These are phyloP conservation scores for Clarireedia monteithiana DNA, from an alignment of 2,329 filamentous ascomycete species.

Conservation along the genomic window DNA sequence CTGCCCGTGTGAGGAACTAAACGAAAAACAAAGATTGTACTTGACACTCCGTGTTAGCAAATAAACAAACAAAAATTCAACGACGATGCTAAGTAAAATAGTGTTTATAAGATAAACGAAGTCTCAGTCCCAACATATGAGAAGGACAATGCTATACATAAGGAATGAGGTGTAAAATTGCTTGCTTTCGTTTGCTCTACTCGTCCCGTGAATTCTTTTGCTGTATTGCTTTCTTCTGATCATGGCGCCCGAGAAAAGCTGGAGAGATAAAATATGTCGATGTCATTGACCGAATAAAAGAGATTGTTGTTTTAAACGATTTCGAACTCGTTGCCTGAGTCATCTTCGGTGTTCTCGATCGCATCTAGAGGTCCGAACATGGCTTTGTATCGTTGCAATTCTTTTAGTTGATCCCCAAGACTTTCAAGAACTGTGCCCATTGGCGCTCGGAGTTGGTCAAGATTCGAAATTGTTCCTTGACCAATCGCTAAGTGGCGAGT, in stretches of 20 bases:
- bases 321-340: constrained; percentile 1
- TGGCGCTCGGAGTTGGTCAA: constrained; percentile 68
- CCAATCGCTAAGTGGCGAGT: constrained; percentile 74
- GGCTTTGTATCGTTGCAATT: constrained; percentile 53
- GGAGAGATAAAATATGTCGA: too few relatives aligned
- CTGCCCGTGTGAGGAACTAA: too few relatives aligned
- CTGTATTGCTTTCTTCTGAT: too few relatives aligned
- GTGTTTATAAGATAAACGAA: background rate
- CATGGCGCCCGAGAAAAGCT: too few relatives aligned
- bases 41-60: too few relatives aligned
- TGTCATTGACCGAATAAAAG: too few relatives aligned
- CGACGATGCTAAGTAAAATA: background rate
- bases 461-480: constrained; percentile 49
- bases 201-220: too few relatives aligned
- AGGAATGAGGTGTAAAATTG: background rate
- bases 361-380: constrained; percentile 14
- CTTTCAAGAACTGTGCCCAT: constrained; percentile 64
- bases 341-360: background rate
- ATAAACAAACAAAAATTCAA: too few relatives aligned
- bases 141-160: background rate
- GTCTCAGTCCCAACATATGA: too few relatives aligned
- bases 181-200: background rate
- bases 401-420: constrained; percentile 52
- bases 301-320: background rate
- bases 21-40: too few relatives aligned